These are phyloP conservation scores for Kwoniella europaea DNA, from an alignment of 768 basidiomycete genomes.

Conservation along the genomic window DNA sequence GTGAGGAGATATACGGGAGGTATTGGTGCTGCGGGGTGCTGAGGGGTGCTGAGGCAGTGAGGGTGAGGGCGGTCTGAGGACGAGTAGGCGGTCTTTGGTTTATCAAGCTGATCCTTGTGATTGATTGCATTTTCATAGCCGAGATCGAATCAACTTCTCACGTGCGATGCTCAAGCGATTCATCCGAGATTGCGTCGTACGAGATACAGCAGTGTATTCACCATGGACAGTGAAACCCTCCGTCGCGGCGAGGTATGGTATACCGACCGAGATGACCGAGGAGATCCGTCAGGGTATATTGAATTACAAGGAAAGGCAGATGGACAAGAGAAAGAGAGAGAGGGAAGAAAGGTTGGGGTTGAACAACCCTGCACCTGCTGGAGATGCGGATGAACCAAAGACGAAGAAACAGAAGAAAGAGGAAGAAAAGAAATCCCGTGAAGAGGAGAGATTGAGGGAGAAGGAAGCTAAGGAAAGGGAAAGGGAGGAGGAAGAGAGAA, in stretches of 20 bases:
- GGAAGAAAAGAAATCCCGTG: conserved; percentile 29
- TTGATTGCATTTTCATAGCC: conserved; percentile 62
- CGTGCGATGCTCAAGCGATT: conserved; percentile 96
- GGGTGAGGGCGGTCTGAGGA: too few species aligned
- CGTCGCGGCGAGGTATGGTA: conserved; percentile 82
- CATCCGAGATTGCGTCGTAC: conserved; percentile 91
- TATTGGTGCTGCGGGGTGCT: too few species aligned
- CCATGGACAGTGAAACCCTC: conserved; percentile 92
- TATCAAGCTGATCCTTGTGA: conserved; percentile 5
- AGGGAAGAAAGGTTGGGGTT: conserved; percentile 48
- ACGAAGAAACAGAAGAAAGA: conserved; percentile 37
- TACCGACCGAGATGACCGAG: conserved; percentile 83
- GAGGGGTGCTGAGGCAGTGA: too few species aligned
- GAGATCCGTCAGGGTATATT: conserved; percentile 79
- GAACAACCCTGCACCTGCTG: conserved; percentile 15
- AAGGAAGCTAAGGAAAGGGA: conserved; percentile 45
- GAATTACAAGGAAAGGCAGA: conserved; percentile 80
- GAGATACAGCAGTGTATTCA: conserved; percentile 87
- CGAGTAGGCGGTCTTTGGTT: too few species aligned
- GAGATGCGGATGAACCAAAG: conserved; percentile 30
- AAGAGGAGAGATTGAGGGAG: conserved; percentile 27
- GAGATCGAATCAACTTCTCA: conserved; percentile 92
- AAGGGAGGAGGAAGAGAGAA: conserved; percentile 46
- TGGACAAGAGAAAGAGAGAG: conserved; percentile 87
- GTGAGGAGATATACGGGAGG: too few species aligned